Evolutionary conservation across 2,329 filamentous ascomycete species (phyloP).

Genomic region (Aspergillus sp.): DNA sequence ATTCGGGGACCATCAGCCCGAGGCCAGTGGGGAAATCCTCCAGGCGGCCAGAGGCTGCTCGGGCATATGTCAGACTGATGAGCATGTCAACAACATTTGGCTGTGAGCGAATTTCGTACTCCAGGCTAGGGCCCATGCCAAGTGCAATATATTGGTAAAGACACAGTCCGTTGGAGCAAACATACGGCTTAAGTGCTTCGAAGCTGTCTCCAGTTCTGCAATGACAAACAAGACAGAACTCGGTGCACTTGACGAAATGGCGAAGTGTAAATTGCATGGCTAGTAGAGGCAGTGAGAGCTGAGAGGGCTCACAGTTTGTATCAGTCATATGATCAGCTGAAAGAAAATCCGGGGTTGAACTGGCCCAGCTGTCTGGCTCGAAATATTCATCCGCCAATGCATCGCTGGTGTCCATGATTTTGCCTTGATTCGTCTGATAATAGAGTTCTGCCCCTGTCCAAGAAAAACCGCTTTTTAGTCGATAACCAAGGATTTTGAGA

Average conservation of each 20-base stretch:
- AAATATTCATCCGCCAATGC: slow-evolving; percentile 11
- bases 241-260: slow-evolving; percentile 73
- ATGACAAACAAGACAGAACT: slow-evolving; percentile 85
- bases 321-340: slow-evolving; percentile 47
- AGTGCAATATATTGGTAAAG: slow-evolving; percentile 83
- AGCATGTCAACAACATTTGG: slow-evolving; percentile 81
- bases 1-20: slow-evolving; percentile 47
- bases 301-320: slow-evolving; percentile 10
- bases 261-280: slow-evolving; percentile 72
- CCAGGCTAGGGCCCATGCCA: slow-evolving; percentile 80
- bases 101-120: slow-evolving; percentile 75
- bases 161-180: slow-evolving; percentile 71
- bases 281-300: slow-evolving; percentile 52
- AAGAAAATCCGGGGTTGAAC: slow-evolving; percentile 38
- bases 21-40: slow-evolving; percentile 55
- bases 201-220: slow-evolving; percentile 60
- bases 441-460: slow-evolving; percentile 67
- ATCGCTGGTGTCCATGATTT: slow-evolving; percentile 10
- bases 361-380: slow-evolving; percentile 17
- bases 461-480: slow-evolving; percentile 47
- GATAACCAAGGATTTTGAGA: slow-evolving; percentile 61
- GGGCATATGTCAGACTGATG: slow-evolving; percentile 72
- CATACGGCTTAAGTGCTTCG: slow-evolving; percentile 53
- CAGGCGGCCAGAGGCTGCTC: slow-evolving; percentile 40
- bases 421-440: slow-evolving; percentile 46